Evolutionary conservation across 768 basidiomycete species (phyloP), one percentile per base, ranked within the genome.

Genomic region (Cystobasidium ongulense): DNA sequence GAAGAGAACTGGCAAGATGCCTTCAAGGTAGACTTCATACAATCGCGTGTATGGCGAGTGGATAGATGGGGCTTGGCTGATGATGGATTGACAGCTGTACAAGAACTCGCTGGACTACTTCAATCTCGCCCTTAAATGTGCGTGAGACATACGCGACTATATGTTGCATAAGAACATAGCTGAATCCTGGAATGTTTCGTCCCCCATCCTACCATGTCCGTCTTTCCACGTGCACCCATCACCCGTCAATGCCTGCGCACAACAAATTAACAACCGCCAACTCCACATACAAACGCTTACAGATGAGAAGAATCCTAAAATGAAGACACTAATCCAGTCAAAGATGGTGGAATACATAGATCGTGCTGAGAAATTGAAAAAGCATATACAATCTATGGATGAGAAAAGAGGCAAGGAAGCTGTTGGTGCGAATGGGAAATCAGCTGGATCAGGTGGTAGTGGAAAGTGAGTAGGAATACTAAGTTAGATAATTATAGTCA

Each of bases 91-190:
- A 0, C 27, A 36, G 83, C 86, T 88, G 76, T 96, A 96, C 83
- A 89, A 90, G 84, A 95, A 97, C 85, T 86, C 91, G 0, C 86
- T 98, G 74, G 96, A 99, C 80, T 99, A 95, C 81, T 99, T 99
- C 82, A 92, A 97, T 90, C 90, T 97, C 76, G 93, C 94, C 10
- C 84, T 92, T 80, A 94, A 93, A 82, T 94, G 92, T 93, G 1
- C 23, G 71, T 65, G n/a, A n/a, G n/a, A n/a, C n/a, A n/a, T n/a
- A n/a, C n/a, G n/a, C n/a, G n/a, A n/a, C n/a, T n/a, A n/a, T n/a
- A n/a, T n/a, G n/a, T n/a, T n/a, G n/a, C n/a, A n/a, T n/a, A n/a
- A n/a, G n/a, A n/a, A n/a, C n/a, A n/a, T n/a, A n/a, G n/a, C n/a
- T n/a, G n/a, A n/a, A n/a, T n/a, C n/a, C n/a, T n/a, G n/a, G n/a